Evolutionary conservation across 2,329 filamentous ascomycete species (phyloP).

Genomic region (Thielaviopsis musarum): DNA sequence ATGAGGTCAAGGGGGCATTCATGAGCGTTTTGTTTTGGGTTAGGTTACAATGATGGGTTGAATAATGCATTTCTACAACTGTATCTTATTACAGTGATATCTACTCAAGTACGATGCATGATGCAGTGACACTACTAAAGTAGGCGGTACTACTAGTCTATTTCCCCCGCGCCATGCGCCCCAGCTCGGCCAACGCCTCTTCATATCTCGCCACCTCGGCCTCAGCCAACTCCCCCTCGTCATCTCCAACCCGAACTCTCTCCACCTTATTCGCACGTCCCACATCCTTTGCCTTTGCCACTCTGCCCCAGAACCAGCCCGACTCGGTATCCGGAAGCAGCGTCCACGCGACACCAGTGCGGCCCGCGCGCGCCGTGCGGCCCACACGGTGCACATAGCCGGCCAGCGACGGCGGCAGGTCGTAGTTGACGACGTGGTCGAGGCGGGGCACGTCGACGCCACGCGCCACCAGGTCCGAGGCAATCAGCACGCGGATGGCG

Average conservation of each 20-base stretch:
- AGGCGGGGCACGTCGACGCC: slow-evolving; percentile 71
- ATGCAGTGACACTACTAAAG: no score
- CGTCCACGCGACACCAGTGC: slow-evolving; percentile 66
- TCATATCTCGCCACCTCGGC: slow-evolving; percentile 32
- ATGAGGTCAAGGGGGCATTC: neutral
- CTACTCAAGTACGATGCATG: no score
- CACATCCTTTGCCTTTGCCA: slow-evolving; percentile 42
- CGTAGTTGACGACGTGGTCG: slow-evolving; percentile 84
- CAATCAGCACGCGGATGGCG: slow-evolving; percentile 59
- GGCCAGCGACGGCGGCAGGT: slow-evolving; percentile 64
- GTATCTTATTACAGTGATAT: no score
- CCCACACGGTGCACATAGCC: slow-evolving; percentile 87
- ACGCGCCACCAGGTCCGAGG: slow-evolving; percentile 83
- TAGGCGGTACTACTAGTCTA: neutral
- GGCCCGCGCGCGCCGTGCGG: slow-evolving; percentile 70
- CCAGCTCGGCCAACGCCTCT: slow-evolving; percentile 42
- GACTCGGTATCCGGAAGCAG: slow-evolving; percentile 68
- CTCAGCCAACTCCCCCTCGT: slow-evolving; percentile 27
- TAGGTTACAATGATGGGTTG: no score
- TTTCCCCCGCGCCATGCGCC: slow-evolving; percentile 34
- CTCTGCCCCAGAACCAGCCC: slow-evolving; percentile 80
- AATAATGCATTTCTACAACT: no score
- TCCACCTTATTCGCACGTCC: slow-evolving; percentile 29
- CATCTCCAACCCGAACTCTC: slow-evolving; percentile 24
- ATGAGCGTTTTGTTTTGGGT: no score